phyloP scores from a whole-genome alignment of 2,329 filamentous ascomycete species.

The Sporothrix phasma region DNA sequence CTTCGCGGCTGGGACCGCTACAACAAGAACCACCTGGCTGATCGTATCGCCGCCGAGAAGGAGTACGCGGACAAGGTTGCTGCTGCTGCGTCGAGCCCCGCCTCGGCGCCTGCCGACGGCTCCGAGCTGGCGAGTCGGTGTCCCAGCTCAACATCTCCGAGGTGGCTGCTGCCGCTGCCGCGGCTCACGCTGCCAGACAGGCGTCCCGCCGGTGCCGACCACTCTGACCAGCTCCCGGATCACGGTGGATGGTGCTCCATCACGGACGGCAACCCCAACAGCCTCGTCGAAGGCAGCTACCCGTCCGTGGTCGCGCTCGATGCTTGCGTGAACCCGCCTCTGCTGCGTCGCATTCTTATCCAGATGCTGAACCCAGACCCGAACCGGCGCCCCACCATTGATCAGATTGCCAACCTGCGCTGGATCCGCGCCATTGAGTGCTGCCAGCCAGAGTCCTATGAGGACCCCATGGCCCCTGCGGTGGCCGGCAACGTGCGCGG shows the following conservation, averaged over 20 bases:
- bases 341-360: slow-evolving; percentile 60
- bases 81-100: slow-evolving; percentile 1
- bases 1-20: slow-evolving; percentile 60
- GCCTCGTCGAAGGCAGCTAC: slow-evolving; percentile 30
- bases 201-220: neutral
- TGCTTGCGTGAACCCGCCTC: slow-evolving; percentile 52
- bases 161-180: neutral
- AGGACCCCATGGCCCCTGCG: slow-evolving; percentile 38
- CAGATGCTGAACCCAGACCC: slow-evolving; percentile 79
- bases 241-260: slow-evolving; percentile 21
- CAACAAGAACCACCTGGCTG: slow-evolving; percentile 41
- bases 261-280: slow-evolving; percentile 39
- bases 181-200: neutral
- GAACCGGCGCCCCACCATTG: slow-evolving; percentile 56
- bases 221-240: slow-evolving; percentile 21
- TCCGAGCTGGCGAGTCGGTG: slow-evolving; percentile 39
- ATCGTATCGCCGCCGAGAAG: slow-evolving; percentile 25
- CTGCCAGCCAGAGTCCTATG: slow-evolving; percentile 63
- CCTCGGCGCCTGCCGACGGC: slow-evolving; percentile 22
- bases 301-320: slow-evolving; percentile 59
- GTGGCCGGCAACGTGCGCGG: slow-evolving; percentile 15
- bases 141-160: neutral
- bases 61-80: slow-evolving; percentile 46
- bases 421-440: slow-evolving; percentile 69
- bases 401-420: slow-evolving; percentile 57